Evolutionary conservation across 2,329 filamentous ascomycete genomes (phyloP).

Genomic region (Aureobasidium vineae): DNA sequence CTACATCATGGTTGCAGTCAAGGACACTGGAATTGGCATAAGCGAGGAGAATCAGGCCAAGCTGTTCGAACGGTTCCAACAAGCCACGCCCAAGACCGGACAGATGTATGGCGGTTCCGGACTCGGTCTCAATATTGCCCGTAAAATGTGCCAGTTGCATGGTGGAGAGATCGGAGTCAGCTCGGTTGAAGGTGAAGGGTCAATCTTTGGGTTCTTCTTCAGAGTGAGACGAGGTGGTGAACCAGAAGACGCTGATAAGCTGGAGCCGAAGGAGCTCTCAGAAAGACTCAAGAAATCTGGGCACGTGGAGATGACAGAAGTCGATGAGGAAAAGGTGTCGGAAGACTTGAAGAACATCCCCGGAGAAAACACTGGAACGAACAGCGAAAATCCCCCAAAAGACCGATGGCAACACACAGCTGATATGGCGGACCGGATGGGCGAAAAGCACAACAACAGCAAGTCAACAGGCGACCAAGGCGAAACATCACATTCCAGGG

Average conservation of each 20-base stretch:
- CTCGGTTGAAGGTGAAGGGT: constrained; percentile 39
- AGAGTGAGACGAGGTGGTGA: constrained; percentile 36
- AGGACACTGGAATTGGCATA: constrained; percentile 33
- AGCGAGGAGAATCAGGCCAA: constrained; percentile 26
- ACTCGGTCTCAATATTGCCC: constrained; percentile 48
- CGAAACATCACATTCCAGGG: neutral
- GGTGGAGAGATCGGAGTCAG: constrained; percentile 50
- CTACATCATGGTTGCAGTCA: constrained; percentile 33
- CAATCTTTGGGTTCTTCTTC: constrained; percentile 49
- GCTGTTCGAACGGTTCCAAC: constrained; percentile 28
- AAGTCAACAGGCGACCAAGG: neutral
- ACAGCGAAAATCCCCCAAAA: neutral
- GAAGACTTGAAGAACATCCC: constrained; percentile 34
- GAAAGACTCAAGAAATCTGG: neutral
- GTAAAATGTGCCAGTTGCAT: constrained; percentile 45
- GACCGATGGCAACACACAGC: constrained; percentile 20
- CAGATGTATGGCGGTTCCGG: constrained; percentile 42
- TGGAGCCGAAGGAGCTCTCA: constrained; percentile 26
- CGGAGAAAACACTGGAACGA: neutral
- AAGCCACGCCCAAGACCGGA: constrained; percentile 27
- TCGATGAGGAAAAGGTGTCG: constrained; percentile 28
- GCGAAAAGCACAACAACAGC: neutral
- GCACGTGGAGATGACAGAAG: constrained; percentile 15
- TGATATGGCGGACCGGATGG: constrained; percentile 5
- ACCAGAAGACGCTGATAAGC: constrained; percentile 31